Evolutionary conservation across 2,329 filamentous ascomycete genomes (phyloP).

Genomic region (Xylariales sp.): DNA sequence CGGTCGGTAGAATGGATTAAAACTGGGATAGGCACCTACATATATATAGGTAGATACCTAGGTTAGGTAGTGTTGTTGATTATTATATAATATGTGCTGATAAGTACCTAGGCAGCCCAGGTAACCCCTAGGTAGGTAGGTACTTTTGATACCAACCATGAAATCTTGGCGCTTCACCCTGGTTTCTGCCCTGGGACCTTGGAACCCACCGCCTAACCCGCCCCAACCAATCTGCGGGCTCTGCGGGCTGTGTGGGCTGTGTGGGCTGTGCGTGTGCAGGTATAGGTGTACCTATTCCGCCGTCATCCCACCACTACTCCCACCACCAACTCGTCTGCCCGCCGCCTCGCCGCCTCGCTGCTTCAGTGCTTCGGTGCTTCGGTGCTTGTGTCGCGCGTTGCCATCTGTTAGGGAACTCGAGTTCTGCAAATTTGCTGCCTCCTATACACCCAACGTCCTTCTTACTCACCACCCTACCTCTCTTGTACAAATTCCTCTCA

Average conservation of each 20-base stretch:
- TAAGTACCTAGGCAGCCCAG: too few relatives aligned
- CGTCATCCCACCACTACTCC: slow-evolving; percentile 32
- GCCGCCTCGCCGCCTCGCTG: slow-evolving; percentile 20
- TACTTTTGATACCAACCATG: slow-evolving; percentile 13
- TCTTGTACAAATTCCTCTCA: slow-evolving; percentile 10
- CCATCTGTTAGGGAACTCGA: slow-evolving; percentile 7
- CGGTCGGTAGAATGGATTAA: too few relatives aligned
- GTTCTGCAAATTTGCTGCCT: slow-evolving; percentile 12
- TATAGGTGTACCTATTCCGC: slow-evolving; percentile 22
- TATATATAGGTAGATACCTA: too few relatives aligned
- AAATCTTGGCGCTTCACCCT: slow-evolving; percentile 28
- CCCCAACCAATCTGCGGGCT: slow-evolving; percentile 30
- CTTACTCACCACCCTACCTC: background rate
- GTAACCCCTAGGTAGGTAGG: background rate
- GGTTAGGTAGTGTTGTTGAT: too few relatives aligned
- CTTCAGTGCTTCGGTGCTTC: background rate
- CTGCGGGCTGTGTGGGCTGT: background rate
- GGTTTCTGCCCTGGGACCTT: slow-evolving; percentile 23
- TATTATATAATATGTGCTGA: too few relatives aligned
- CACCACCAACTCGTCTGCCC: slow-evolving; percentile 31
- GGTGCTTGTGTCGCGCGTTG: slow-evolving; percentile 26
- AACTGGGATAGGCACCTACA: too few relatives aligned
- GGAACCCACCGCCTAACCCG: background rate
- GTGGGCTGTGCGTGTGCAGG: background rate
- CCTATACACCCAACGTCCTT: background rate